These are phyloP conservation scores for Globisporangium solare DNA, from an alignment of 352 stramenopile genomes.

Conservation along the genomic window DNA sequence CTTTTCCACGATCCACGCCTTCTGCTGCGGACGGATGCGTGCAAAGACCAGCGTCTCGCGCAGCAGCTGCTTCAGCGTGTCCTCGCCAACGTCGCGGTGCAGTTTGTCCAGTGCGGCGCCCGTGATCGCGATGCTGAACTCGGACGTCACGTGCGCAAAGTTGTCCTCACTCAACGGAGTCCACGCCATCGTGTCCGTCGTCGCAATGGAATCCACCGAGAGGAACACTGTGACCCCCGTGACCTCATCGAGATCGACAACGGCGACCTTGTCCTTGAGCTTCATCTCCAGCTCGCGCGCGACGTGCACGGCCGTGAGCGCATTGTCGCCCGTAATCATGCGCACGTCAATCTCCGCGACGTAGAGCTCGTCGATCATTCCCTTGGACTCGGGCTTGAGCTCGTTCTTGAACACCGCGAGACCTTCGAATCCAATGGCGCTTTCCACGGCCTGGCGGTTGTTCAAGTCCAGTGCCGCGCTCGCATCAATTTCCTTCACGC, in stretches of 20 bases:
- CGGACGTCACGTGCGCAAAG: slow-evolving; percentile 26
- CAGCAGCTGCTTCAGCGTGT: slow-evolving; percentile 37
- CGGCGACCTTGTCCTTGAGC: slow-evolving; percentile 42
- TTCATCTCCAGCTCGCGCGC: slow-evolving; percentile 73
- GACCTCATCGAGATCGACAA: slow-evolving; percentile 57
- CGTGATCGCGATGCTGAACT: slow-evolving; percentile 60
- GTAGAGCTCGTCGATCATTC: slow-evolving; percentile 75
- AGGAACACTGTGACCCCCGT: slow-evolving; percentile 24
- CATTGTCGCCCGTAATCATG: slow-evolving; percentile 90
- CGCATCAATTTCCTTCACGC: slow-evolving; percentile 25
- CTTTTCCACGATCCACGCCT: slow-evolving; percentile 75
- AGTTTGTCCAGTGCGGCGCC: slow-evolving; percentile 52
- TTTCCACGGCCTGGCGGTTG: slow-evolving; percentile 75
- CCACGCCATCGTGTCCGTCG: slow-evolving; percentile 25
- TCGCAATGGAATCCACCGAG: slow-evolving; percentile 27
- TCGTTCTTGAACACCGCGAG: slow-evolving; percentile 89
- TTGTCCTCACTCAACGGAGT: slow-evolving; percentile 43
- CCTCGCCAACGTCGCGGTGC: slow-evolving; percentile 24
- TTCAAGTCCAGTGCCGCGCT: slow-evolving; percentile 58
- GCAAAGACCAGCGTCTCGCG: slow-evolving; percentile 63
- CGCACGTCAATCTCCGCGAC: slow-evolving; percentile 70
- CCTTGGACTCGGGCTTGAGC: slow-evolving; percentile 80
- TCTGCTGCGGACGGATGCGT: slow-evolving; percentile 68
- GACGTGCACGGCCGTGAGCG: slow-evolving; percentile 71
- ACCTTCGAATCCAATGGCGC: slow-evolving; percentile 67